Conservation (phyloP, 176 grass and related monocot genomes). For the Tillandsia fasciculata region DNA sequence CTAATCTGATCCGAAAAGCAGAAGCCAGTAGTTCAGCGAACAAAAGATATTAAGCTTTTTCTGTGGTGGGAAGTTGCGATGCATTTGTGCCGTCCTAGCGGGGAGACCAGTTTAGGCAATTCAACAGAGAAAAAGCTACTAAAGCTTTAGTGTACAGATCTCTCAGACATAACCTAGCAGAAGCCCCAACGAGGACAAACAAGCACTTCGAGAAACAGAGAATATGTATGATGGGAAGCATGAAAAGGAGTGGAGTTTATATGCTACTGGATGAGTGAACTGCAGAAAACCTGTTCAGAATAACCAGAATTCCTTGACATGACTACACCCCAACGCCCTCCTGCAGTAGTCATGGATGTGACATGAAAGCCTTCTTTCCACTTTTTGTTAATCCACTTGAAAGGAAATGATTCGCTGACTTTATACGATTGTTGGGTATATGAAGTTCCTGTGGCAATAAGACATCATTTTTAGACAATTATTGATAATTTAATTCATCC, state of each 20-base stretch:
- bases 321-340: conserved; percentile 66
- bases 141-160: no score
- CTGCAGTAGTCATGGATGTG: conserved; percentile 70
- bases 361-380: conserved; percentile 96
- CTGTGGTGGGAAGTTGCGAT: no score
- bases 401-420: conserved; percentile 87
- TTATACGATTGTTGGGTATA: conserved; percentile 84
- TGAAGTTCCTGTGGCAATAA: conserved; percentile 41
- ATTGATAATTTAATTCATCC: not conserved
- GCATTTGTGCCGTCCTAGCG: not conserved
- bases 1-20: not conserved
- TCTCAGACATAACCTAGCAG: no score
- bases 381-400: conserved; percentile 91
- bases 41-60: no score
- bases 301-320: conserved; percentile 77
- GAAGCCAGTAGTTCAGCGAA: not conserved
- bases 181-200: no score
- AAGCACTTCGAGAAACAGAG: no score
- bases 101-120: not conserved
- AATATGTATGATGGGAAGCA: no score
- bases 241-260: no score
- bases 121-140: not conserved
- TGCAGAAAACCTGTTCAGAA: conserved; percentile 37
- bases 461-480: not conserved
- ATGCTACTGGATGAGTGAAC: not conserved